Conservation (phyloP, 139 green algal genomes). For the Chlorella ohadii region DNA sequence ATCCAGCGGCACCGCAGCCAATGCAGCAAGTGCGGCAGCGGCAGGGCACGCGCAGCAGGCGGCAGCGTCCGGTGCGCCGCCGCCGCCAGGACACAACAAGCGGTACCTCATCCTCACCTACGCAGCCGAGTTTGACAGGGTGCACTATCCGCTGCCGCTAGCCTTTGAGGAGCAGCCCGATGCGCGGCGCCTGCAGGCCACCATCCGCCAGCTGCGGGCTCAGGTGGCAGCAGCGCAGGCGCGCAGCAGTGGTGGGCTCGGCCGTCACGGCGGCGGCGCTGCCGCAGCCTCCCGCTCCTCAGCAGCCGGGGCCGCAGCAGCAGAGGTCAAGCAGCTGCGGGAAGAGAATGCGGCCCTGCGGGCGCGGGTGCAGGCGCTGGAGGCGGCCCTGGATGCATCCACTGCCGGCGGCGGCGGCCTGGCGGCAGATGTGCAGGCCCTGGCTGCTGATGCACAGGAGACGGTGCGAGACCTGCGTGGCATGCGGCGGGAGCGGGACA, state of each 20-base stretch:
- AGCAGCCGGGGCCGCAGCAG: slow-evolving; percentile 28
- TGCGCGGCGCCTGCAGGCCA: slow-evolving; percentile 60
- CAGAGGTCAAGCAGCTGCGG: slow-evolving; percentile 61
- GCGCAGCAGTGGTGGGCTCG: background rate
- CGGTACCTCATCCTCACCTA: slow-evolving; percentile 95
- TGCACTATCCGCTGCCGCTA: slow-evolving; percentile 93
- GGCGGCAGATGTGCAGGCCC: slow-evolving; percentile 40
- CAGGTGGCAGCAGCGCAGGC: slow-evolving; percentile 36
- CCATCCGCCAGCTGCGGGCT: slow-evolving; percentile 66
- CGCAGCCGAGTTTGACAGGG: slow-evolving; percentile 89
- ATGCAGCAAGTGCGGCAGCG: slow-evolving; percentile 3
- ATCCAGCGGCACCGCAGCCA: background rate
- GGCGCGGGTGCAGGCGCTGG: slow-evolving; percentile 41
- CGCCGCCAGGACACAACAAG: slow-evolving; percentile 67
- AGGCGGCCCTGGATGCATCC: background rate
- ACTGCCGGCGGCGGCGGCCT: background rate
- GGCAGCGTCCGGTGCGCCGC: background rate
- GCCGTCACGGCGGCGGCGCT: background rate
- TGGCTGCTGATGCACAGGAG: slow-evolving; percentile 55
- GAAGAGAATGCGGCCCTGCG: slow-evolving; percentile 71
- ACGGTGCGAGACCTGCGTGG: slow-evolving; percentile 58
- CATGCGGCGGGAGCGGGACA: slow-evolving; percentile 76
- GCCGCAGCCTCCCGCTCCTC: background rate
- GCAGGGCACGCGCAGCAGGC: background rate
- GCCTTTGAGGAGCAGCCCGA: slow-evolving; percentile 77